These are phyloP conservation scores for Ustilago loliicola DNA, from an alignment of 1,284 basidiomycete species.

Conservation along the genomic window DNA sequence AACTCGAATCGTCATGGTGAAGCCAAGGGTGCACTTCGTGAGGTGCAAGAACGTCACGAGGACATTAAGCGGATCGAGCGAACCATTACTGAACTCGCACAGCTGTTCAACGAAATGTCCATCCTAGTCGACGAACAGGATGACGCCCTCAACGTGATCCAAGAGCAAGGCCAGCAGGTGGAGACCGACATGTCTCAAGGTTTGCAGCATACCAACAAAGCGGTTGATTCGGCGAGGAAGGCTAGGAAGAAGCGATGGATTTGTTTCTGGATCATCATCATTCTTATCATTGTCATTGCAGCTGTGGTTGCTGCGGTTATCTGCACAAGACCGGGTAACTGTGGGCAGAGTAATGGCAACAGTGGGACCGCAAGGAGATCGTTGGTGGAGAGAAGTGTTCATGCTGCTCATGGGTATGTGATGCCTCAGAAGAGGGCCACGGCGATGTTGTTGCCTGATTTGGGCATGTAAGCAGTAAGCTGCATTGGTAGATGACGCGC, in stretches of 20 bases:
- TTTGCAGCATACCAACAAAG: constrained; percentile 75
- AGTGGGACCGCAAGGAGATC: constrained; percentile 21
- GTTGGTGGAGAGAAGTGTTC: constrained; percentile 24
- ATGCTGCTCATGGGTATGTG: constrained; percentile 18
- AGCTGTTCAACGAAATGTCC: constrained; percentile 82
- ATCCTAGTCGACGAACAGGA: constrained; percentile 69
- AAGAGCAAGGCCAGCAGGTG: constrained; percentile 61
- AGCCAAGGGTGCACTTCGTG: constrained; percentile 84
- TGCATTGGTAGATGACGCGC: not conserved
- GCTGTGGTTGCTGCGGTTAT: constrained; percentile 58
- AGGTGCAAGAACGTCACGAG: constrained; percentile 90
- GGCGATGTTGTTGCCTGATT: constrained; percentile 35
- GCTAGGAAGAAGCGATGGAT: constrained; percentile 79
- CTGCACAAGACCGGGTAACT: constrained; percentile 42
- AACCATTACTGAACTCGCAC: constrained; percentile 87
- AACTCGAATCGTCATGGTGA: constrained; percentile 86
- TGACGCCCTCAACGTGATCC: constrained; percentile 67
- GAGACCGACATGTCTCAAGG: constrained; percentile 66
- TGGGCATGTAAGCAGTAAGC: constrained; percentile 27
- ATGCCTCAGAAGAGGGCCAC: constrained; percentile 26
- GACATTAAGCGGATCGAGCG: constrained; percentile 88
- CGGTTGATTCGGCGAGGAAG: constrained; percentile 80
- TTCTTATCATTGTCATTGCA: constrained; percentile 60
- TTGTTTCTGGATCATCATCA: constrained; percentile 65
- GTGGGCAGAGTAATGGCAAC: constrained; percentile 19